Evolutionary conservation across 2,329 filamentous ascomycete species (phyloP).

Genomic region (Talaromyces atroroseus): DNA sequence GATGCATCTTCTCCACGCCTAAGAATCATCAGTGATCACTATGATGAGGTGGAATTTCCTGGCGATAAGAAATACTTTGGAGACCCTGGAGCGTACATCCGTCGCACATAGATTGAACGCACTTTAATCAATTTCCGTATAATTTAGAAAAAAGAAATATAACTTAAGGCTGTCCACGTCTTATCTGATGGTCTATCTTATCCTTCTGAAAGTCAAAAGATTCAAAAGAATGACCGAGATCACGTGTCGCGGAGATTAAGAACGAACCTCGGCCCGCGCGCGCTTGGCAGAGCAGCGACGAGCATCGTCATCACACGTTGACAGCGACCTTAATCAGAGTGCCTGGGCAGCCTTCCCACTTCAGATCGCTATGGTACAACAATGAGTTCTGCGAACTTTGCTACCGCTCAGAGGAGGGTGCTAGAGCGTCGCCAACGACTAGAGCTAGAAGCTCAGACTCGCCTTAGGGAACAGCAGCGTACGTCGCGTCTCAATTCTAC

Average conservation of each 20-base stretch:
- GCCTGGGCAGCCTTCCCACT: neutral
- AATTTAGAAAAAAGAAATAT: too few species aligned
- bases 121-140: neutral
- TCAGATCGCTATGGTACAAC: conserved; percentile 27
- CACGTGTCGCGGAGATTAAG: too few species aligned
- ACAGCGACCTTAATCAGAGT: neutral
- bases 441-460: conserved; percentile 60
- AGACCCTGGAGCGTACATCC: conserved; percentile 21
- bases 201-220: too few species aligned
- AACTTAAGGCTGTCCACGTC: neutral
- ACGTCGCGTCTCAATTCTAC: conserved; percentile 49
- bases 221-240: too few species aligned
- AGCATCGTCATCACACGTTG: neutral
- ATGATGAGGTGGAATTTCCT: conserved; percentile 7
- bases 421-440: conserved; percentile 72
- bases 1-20: conserved; percentile 2
- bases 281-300: neutral
- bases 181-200: too few species aligned
- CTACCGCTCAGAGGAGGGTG: conserved; percentile 82
- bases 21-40: conserved; percentile 1
- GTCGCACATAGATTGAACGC: conserved; percentile 52
- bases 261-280: conserved; percentile 10
- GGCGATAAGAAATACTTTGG: conserved; percentile 1
- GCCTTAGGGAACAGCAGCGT: conserved; percentile 38
- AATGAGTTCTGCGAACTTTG: conserved; percentile 66